Evolutionary conservation across 2,329 filamentous ascomycete species (phyloP), one percentile per base, ranked within the genome.

Genomic region (Phoma herbarum): DNA sequence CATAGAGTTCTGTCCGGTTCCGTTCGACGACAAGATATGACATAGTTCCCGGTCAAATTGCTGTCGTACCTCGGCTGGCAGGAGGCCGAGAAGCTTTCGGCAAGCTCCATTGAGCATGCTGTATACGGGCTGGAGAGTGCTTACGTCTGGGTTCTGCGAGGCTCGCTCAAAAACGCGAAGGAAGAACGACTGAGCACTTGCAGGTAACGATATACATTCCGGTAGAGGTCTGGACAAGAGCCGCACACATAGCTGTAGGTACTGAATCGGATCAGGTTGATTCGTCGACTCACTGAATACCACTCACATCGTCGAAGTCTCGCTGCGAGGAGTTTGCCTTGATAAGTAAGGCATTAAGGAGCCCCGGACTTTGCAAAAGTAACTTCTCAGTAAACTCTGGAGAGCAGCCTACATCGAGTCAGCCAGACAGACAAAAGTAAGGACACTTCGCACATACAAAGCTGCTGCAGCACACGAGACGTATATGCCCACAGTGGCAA

Each of bases 401-500:
- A 16, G 73, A 71, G 49, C 68, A 63, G 57, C 67, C 75, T 77
- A 41, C 20, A 26, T 39, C 2, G 16, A 43, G 16, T 53, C 29
- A 53, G 50, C 25, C 18, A 33, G 4, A 26, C 3, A 59, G 23
- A 3, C n/a, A n/a, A 22, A 52, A 63, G 69, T 10, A 25, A 20
- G 52, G 47, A 29, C 33, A 14, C 57, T 39, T 48, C 26, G 51
- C 44, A 52, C 57, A 41, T 76, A 85, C 83, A 80, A 28, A 87
- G 79, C 35, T 65, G 70, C n/a, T 79, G 71, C 37, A 88, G 70
- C 26, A 87, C 75, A 28, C 78, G 74, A 54, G 86, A 65, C 5
- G 83, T 79, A 59, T 83, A 82, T 4, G 80, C 77, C 73, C 83
- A 85, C 44, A 81, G 78, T 31, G 82, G 78, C 33, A 87, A 71